Conservation (phyloP, 2,329 filamentous ascomycete genomes). For the Colletotrichum chlorophyti region DNA sequence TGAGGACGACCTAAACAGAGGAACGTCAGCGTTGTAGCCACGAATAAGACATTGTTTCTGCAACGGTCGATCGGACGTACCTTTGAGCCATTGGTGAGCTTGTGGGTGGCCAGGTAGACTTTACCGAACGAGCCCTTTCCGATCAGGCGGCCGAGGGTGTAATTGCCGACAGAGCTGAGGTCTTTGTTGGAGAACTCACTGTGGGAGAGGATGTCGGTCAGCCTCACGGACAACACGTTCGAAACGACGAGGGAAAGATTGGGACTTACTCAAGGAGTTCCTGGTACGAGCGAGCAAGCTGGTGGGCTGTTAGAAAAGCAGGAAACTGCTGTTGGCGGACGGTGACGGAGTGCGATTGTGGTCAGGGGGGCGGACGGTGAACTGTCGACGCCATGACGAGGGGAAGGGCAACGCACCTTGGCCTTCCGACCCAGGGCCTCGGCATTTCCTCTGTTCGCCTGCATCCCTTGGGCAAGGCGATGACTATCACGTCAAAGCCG, state of each 20-base stretch:
- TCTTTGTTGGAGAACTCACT: constrained; percentile 96
- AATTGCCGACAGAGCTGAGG: constrained; percentile 92
- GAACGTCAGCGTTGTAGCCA: background rate
- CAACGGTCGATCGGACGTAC: constrained; percentile 51
- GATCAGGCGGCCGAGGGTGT: constrained; percentile 87
- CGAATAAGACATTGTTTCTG: background rate
- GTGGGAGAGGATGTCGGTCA: constrained; percentile 21
- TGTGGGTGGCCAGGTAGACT: constrained; percentile 94
- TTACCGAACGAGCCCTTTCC: constrained; percentile 99
- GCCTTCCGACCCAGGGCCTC: constrained; percentile 67
- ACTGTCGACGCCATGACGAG: background rate
- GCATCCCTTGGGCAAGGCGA: constrained; percentile 50
- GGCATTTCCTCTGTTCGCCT: constrained; percentile 61
- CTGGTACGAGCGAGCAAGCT: constrained; percentile 98
- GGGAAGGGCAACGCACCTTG: constrained; percentile 51
- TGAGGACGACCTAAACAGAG: constrained; percentile 82
- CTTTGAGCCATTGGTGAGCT: constrained; percentile 98
- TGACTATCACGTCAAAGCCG: constrained; percentile 23
- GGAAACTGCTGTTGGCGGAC: background rate
- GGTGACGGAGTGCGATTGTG: background rate
- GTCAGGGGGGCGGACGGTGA: no score
- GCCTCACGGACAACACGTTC: background rate
- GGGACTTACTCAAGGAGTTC: constrained; percentile 87
- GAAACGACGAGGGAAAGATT: background rate
- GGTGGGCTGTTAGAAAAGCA: background rate